Conservation (phyloP, 2,329 filamentous ascomycete species). For the Fusarium ambrosium region DNA sequence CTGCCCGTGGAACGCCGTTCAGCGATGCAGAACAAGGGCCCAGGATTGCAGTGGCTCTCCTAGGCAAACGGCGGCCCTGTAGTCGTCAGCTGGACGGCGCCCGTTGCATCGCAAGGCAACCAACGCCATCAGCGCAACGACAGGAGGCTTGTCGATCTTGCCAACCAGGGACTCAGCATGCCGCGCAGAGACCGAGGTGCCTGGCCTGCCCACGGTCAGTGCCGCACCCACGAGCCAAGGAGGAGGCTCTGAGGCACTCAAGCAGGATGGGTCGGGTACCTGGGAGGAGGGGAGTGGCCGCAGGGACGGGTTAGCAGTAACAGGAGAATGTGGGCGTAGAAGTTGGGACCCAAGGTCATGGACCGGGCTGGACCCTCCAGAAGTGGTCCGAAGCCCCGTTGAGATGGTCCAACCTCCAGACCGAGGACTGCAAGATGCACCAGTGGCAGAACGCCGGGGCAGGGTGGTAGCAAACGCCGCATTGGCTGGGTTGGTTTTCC, state of each 20-base stretch:
- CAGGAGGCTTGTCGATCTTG: slow-evolving; percentile 14
- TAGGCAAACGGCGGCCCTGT: slow-evolving; percentile 13
- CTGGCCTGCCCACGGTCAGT: not conserved
- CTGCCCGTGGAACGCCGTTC: slow-evolving; percentile 15
- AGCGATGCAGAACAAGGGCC: slow-evolving; percentile 7
- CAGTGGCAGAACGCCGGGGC: slow-evolving; percentile 34
- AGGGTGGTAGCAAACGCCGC: slow-evolving; percentile 32
- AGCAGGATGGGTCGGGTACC: slow-evolving; percentile 5
- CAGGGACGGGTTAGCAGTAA: slow-evolving; percentile 9
- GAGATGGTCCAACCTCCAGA: slow-evolving; percentile 31
- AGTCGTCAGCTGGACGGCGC: slow-evolving; percentile 11
- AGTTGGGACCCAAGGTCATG: slow-evolving; percentile 26
- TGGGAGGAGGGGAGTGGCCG: slow-evolving; percentile 7
- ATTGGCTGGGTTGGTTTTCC: slow-evolving; percentile 11
- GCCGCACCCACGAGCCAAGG: not conserved
- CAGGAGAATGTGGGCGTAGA: slow-evolving; percentile 8
- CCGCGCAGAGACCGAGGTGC: not conserved
- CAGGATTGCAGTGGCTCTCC: slow-evolving; percentile 1
- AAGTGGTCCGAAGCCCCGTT: slow-evolving; percentile 36
- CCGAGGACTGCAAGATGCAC: slow-evolving; percentile 9
- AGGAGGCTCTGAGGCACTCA: slow-evolving; percentile 6
- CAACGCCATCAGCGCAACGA: slow-evolving; percentile 11
- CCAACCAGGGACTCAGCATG: slow-evolving; percentile 11
- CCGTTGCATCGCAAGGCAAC: slow-evolving; percentile 8
- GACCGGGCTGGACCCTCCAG: slow-evolving; percentile 40